Evolutionary conservation across 1,139 yeast genomes (phyloP), one percentile per base, ranked within the genome.

Genomic region (Sugiyamaella castrensis): DNA sequence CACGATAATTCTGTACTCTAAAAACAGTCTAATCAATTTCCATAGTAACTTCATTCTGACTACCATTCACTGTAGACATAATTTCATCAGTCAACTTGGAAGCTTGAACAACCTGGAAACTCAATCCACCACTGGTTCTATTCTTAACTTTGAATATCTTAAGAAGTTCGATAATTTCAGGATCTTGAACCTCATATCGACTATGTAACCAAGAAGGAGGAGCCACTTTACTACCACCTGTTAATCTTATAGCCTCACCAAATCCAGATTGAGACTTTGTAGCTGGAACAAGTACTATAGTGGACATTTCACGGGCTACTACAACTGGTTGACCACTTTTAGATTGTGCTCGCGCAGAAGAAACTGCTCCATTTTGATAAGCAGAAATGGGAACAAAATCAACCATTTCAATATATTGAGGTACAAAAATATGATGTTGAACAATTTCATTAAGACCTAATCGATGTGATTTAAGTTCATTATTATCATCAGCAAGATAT

Each of bases 191-290:
- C 52, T 68, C 69, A 49, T 61, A 67, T 45, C 78, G 72, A 29
- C 96, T 87, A 65, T 89, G 96, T 45, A 87, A 84, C 89, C 94
- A 91, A 57, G 89, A 81, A 56, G 96, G 89, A 49, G 79, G 76
- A 51, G 80, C 73, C 16, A 82, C 75, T 59, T 77, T 75, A 40
- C 72, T 67, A 43, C 95, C 95, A 41, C 96, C 97, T 35, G 94
- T 80, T 57, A 91, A 75, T 65, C 95, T 79, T 52, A 89, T 68
- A 26, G 86, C 72, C 64, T 86, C 92, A 12, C 78, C 76, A 57
- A 70, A 71, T 26, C 75, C 78, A 38, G 72, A 70, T 9, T 68
- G 61, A 15, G 73, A 65, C 31, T 68, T 64, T 43, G 69, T 71
- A 27, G 70, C 69, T 34, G 73, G 72, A 51, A 81, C 75, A 43